Base-by-base conservation (phyloP, 768 basidiomycete species). In the Xerocomus brunneocitrinus region DNA sequence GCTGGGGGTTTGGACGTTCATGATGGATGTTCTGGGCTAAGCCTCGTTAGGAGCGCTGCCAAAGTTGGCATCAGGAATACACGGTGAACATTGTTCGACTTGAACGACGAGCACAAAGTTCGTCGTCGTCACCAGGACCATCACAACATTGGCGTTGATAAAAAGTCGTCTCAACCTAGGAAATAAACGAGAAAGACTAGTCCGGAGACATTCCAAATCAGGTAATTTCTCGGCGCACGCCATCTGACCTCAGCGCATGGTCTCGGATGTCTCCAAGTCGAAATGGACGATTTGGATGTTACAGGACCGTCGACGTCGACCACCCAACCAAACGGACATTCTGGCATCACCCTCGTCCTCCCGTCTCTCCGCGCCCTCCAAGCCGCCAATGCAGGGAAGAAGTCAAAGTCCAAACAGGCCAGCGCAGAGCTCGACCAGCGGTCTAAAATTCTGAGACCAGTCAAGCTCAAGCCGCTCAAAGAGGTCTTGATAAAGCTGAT, bases 391-490 rank as follows among this genome's bases (percentile, higher is more conserved):
- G 71, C 64, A 16, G 71, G 73, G 24, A 82, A 80, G 66, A 80
- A 76, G 66, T 65, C 69, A 52, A 77, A 76, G 59, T 58, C 67
- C 54, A 73, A 65, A 58, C 66, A 62, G 40, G 30, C 58, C 44
- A 52, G 60, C 44, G 58, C 62, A 31, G 62, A 66, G 0, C 56
- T 58, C 19, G 75, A 72, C 56, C 51, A 61, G 16, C 56, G 31
- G 4, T 55, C 8, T 1, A 77, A 76, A 40, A 53, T 59, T 4
- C 76, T 79, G 2, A 70, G 87, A 28, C 85, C 85, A 14, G 59
- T 83, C 56, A 91, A 89, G 68, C 74, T 89, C 52, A 90, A 90
- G 64, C 87, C 89, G 4, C 73, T 91, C 59, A 88, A 83, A 62
- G 89, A 89, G 68, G 85, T 90, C 24, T 34, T 91, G 44, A 64